Percentiles rank a stretch among this genome's conserved stretches.
Evolutionary conservation across 106 monocot species (phyloP).

Genomic region (Cymbidium sinense): DNA sequence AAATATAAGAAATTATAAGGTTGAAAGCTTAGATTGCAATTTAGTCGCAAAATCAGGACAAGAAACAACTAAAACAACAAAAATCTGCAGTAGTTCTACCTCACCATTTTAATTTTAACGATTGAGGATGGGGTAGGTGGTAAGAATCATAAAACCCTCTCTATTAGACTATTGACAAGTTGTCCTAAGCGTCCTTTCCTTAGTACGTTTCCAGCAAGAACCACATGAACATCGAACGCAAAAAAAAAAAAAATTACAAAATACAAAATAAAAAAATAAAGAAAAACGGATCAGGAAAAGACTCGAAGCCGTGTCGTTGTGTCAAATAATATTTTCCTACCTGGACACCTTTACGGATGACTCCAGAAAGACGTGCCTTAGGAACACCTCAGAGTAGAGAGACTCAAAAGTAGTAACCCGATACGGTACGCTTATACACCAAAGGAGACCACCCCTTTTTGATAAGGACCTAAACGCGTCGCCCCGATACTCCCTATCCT

Average conservation of each 20-base stretch:
- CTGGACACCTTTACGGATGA: neutral
- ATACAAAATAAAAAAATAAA: no score
- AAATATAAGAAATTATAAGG: neutral
- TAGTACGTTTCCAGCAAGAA: constrained; percentile 7
- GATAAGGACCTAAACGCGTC: constrained; percentile 5
- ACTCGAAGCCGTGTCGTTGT: constrained; percentile 1
- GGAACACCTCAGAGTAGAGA: neutral
- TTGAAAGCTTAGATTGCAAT: neutral
- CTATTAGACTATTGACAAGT: no score
- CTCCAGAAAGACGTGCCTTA: neutral
- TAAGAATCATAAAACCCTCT: no score
- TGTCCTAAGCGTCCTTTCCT: neutral
- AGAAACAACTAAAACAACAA: neutral
- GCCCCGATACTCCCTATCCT: neutral
- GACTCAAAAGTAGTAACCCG: neutral
- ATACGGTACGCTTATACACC: neutral
- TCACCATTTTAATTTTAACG: neutral
- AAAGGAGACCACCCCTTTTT: neutral
- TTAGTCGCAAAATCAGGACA: neutral
- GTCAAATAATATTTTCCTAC: neutral
- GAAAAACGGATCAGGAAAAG: neutral
- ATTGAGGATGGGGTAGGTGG: neutral
- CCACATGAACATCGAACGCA: constrained; percentile 1
- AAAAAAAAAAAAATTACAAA: no score
- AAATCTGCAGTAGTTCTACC: neutral